These are phyloP conservation scores for Adansonia gregorii DNA, from an alignment of 441 rosid species.

Conservation along the genomic window DNA sequence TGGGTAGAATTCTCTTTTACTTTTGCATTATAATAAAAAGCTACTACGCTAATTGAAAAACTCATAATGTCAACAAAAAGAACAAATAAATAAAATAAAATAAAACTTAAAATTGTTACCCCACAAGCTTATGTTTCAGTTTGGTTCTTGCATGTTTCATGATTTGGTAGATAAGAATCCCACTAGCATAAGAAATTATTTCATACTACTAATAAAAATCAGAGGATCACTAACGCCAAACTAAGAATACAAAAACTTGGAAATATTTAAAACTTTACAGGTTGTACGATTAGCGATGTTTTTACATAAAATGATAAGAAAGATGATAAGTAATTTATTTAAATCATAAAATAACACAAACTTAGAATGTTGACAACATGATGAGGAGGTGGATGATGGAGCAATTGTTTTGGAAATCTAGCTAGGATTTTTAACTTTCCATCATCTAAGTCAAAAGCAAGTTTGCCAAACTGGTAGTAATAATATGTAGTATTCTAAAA, in stretches of 20 bases:
- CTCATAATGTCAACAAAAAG: too few relatives aligned
- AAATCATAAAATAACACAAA: background rate
- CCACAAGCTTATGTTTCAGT: background rate
- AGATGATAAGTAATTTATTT: background rate
- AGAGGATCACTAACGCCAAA: too few relatives aligned
- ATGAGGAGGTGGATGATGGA: background rate
- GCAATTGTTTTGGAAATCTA: slow-evolving; percentile 12
- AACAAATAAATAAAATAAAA: background rate
- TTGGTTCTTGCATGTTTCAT: background rate
- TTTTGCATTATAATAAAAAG: background rate
- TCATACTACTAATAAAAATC: background rate
- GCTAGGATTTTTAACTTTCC: slow-evolving; percentile 10
- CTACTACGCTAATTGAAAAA: background rate
- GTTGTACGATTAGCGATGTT: background rate
- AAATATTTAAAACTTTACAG: background rate
- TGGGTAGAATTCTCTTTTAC: background rate
- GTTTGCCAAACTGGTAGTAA: background rate
- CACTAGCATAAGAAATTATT: background rate
- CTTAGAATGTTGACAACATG: too few relatives aligned
- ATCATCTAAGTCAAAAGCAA: slow-evolving; percentile 12
- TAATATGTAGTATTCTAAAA: background rate
- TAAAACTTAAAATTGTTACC: background rate
- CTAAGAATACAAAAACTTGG: background rate
- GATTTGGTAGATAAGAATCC: slow-evolving; percentile 8
- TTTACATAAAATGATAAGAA: background rate